These are phyloP conservation scores for Acer campestre DNA, from an alignment of 345 rosid genomes.

Conservation along the genomic window DNA sequence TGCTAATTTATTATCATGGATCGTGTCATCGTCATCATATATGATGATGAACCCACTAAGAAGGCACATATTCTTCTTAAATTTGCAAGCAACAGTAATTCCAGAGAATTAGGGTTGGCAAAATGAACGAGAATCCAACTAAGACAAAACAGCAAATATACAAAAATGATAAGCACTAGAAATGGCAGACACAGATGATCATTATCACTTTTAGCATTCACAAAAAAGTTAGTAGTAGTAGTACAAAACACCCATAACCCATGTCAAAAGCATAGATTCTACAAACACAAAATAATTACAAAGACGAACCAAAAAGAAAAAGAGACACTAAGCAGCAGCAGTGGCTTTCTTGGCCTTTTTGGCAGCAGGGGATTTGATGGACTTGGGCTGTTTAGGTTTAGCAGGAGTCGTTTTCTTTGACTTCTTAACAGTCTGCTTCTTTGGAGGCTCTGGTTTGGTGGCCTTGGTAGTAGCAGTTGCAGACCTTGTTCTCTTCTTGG, in stretches of 20 bases:
- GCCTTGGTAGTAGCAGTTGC: slow-evolving; percentile 21
- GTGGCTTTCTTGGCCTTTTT: slow-evolving; percentile 48
- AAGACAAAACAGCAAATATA: too few species aligned
- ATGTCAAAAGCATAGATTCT: background rate
- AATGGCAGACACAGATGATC: too few species aligned
- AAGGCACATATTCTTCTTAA: too few species aligned
- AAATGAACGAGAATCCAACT: too few species aligned
- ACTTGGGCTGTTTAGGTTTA: slow-evolving; percentile 48
- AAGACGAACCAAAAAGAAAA: background rate
- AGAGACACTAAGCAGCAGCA: slow-evolving; percentile 26
- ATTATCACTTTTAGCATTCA: too few species aligned
- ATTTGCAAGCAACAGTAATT: too few species aligned
- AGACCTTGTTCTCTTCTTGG: slow-evolving; percentile 18
- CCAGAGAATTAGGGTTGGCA: too few species aligned
- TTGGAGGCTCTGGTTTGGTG: slow-evolving; percentile 34
- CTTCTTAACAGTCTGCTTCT: slow-evolving; percentile 27
- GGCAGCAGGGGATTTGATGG: slow-evolving; percentile 44
- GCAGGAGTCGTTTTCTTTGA: slow-evolving; percentile 37
- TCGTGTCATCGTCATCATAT: too few species aligned
- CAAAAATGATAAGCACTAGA: too few species aligned
- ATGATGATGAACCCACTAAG: too few species aligned
- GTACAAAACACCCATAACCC: background rate
- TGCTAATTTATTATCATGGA: too few species aligned
- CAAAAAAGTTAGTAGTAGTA: background rate
- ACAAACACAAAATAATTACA: background rate